These are phyloP conservation scores for Tricholoma matsutake DNA, from an alignment of 768 basidiomycete species.

Conservation along the genomic window DNA sequence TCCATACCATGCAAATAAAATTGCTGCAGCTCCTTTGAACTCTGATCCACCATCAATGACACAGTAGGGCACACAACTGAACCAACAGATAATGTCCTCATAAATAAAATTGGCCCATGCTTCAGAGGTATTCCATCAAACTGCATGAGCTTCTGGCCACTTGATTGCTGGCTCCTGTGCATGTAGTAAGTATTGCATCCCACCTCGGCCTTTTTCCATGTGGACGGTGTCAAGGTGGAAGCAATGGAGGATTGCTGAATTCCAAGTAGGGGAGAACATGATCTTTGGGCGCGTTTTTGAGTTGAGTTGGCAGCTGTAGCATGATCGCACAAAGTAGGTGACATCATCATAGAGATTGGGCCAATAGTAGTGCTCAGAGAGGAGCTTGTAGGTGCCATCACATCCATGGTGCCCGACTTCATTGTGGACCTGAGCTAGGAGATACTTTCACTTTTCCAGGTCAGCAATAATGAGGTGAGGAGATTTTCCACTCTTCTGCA, in stretches of 20 bases:
- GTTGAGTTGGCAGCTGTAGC: too few relatives aligned
- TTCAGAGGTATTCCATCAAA: too few relatives aligned
- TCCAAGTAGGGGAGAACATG: conserved; percentile 17
- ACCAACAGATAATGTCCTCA: too few relatives aligned
- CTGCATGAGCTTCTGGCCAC: conserved; percentile 23
- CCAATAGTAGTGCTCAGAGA: conserved; percentile 30
- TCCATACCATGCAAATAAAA: too few relatives aligned
- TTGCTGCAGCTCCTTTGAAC: too few relatives aligned
- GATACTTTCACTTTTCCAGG: background rate
- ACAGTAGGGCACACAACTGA: too few relatives aligned
- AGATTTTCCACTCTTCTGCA: conserved; percentile 6
- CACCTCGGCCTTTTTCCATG: too few relatives aligned
- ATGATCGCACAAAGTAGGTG: too few relatives aligned
- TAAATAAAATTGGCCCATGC: too few relatives aligned
- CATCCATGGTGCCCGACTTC: conserved; percentile 24
- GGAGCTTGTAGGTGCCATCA: conserved; percentile 19
- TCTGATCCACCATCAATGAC: too few relatives aligned
- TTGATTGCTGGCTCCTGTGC: conserved; percentile 23
- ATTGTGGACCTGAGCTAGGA: conserved; percentile 9
- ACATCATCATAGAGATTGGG: conserved; percentile 30
- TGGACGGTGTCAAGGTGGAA: too few relatives aligned
- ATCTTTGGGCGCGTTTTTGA: conserved; percentile 15
- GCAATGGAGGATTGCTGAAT: conserved; percentile 20
- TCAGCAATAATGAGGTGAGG: conserved; percentile 26
- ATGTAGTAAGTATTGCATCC: conserved; percentile 16